Conservation (phyloP, 352 stramenopile species). For the Plasmopara viticola region DNA sequence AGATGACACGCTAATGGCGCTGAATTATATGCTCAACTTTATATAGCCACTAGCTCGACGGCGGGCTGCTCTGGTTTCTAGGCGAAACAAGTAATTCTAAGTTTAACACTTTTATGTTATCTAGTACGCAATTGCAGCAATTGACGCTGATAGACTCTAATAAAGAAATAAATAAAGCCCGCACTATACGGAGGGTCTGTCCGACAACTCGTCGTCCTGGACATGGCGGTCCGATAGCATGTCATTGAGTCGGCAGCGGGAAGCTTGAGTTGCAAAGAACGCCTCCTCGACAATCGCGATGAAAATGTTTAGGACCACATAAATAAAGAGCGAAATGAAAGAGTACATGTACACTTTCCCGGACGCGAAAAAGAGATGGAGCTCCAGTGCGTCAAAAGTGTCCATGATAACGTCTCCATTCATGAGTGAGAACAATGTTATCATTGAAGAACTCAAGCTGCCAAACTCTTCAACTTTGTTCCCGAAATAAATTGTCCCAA, state of each 20-base stretch:
- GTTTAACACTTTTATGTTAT: no score
- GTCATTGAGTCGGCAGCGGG: conserved; percentile 48
- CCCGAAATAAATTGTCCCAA: conserved; percentile 87
- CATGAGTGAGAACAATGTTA: conserved; percentile 85
- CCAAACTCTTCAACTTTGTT: conserved; percentile 72
- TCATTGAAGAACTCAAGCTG: conserved; percentile 53
- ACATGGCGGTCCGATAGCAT: conserved; percentile 40
- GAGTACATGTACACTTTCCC: conserved; percentile 83
- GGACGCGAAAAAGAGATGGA: conserved; percentile 54
- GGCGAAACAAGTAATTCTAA: no score
- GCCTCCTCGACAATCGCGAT: conserved; percentile 89
- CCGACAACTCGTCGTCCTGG: no score
- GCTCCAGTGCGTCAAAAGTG: conserved; percentile 81
- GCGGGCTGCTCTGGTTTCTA: no score
- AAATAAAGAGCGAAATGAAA: conserved; percentile 91
- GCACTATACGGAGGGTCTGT: background rate
- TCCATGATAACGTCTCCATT: conserved; percentile 90
- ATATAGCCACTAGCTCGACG: no score
- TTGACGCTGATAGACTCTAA: no score
- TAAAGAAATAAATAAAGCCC: conserved; percentile 1
- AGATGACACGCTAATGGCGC: no score
- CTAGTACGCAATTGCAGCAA: no score
- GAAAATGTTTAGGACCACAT: conserved; percentile 90
- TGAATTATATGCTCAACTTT: no score
- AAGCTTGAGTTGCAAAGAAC: conserved; percentile 84